A percentile compares a stretch with the other conserved stretches of the same genome.
Evolutionary conservation across 768 basidiomycete species (phyloP).

Genomic region (Pleurotus eryngii): DNA sequence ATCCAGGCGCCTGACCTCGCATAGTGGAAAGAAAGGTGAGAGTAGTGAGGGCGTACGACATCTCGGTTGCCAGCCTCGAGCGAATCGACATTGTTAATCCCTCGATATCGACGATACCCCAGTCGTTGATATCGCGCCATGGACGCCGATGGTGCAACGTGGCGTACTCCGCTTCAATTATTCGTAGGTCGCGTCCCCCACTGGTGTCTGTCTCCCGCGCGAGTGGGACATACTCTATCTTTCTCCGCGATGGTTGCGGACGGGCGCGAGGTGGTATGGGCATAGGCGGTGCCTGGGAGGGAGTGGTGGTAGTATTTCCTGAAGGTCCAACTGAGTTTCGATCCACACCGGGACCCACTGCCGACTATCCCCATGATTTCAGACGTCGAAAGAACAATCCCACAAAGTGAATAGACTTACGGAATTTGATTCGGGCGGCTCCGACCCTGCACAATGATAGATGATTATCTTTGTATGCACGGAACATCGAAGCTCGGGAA

Average conservation of each 20-base stretch:
- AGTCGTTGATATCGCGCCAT: slow-evolving; percentile 74
- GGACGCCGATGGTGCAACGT: slow-evolving; percentile 51
- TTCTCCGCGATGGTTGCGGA: slow-evolving; percentile 61
- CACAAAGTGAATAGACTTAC: slow-evolving; percentile 32
- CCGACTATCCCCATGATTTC: slow-evolving; percentile 5
- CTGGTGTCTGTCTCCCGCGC: slow-evolving; percentile 70
- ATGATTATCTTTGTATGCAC: neutral
- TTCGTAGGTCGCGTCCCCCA: slow-evolving; percentile 78
- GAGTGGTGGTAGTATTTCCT: slow-evolving; percentile 14
- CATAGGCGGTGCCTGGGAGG: slow-evolving; percentile 27
- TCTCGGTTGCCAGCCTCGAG: slow-evolving; percentile 77
- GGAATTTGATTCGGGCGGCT: slow-evolving; percentile 42
- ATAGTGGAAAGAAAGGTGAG: slow-evolving; percentile 79
- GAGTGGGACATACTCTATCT: slow-evolving; percentile 85
- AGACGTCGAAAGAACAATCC: neutral
- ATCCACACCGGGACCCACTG: slow-evolving; percentile 22
- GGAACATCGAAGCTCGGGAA: slow-evolving; percentile 9
- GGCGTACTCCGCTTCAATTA: slow-evolving; percentile 58
- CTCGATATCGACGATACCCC: slow-evolving; percentile 89
- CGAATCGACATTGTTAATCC: slow-evolving; percentile 91
- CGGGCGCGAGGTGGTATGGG: slow-evolving; percentile 33
- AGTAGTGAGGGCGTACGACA: slow-evolving; percentile 88
- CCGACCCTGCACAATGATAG: slow-evolving; percentile 24
- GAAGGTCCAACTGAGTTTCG: slow-evolving; percentile 21
- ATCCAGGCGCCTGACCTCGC: slow-evolving; percentile 58